phyloP scores from a whole-genome alignment of 148 eudicot species.

The Chenopodium album region DNA sequence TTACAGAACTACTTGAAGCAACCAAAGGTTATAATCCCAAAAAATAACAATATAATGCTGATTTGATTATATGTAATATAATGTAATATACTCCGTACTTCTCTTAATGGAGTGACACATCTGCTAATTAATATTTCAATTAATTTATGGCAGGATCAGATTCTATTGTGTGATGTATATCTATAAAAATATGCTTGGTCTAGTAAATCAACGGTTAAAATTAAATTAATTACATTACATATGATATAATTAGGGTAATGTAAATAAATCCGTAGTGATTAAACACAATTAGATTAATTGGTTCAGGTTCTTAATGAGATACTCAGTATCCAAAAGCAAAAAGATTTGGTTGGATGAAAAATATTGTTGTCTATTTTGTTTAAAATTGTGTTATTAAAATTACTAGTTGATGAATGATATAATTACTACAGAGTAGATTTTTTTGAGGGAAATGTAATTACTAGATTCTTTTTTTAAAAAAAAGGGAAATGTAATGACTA shows the following conservation, averaged over 20 bases:
- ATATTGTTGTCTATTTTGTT: too few species aligned
- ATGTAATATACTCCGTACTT: neutral
- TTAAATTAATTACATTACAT: too few species aligned
- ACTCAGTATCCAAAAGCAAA: neutral
- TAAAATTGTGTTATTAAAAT: too few species aligned
- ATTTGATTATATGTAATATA: neutral
- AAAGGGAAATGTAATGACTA: too few species aligned
- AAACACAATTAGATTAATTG: neutral
- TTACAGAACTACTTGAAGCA: neutral
- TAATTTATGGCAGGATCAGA: neutral
- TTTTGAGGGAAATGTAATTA: too few species aligned
- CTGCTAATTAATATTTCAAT: neutral
- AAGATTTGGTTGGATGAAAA: neutral
- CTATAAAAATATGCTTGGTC: neutral
- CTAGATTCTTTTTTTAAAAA: too few species aligned
- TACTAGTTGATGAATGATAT: too few species aligned
- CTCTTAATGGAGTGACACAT: neutral
- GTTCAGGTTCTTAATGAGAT: neutral
- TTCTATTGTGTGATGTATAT: neutral
- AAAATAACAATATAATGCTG: neutral
- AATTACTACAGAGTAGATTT: too few species aligned
- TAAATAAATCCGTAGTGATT: too few species aligned
- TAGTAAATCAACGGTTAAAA: too few species aligned
- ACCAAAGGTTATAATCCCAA: slow-evolving; percentile 13
- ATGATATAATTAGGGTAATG: neutral